Percentiles rank a stretch among this genome's conserved stretches.
These are phyloP conservation scores for Margaritispora aquatica DNA, from an alignment of 495 filamentous ascomycete species.

Conservation along the genomic window DNA sequence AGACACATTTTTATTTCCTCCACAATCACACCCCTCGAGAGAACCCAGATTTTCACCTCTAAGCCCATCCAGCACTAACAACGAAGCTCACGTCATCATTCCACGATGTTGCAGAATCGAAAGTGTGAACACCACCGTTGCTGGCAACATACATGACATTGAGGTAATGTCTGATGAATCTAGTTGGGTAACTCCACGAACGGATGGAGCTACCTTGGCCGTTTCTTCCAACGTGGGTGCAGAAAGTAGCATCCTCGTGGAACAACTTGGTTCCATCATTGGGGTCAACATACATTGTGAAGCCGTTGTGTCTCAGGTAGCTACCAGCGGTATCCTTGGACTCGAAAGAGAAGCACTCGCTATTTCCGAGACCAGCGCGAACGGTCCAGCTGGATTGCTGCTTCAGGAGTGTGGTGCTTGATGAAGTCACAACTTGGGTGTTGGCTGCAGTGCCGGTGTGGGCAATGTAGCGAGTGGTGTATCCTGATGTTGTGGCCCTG, in stretches of 20 bases:
- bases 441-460: conserved; percentile 41
- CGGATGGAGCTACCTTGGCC: conserved; percentile 42
- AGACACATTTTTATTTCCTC: too few relatives aligned
- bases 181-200: conserved; percentile 50
- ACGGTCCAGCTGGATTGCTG: conserved; percentile 49
- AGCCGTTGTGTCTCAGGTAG: conserved; percentile 46
- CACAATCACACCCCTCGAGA: too few relatives aligned
- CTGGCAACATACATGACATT: conserved; percentile 41
- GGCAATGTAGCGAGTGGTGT: conserved; percentile 42
- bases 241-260: conserved; percentile 51
- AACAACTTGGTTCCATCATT: conserved; percentile 47
- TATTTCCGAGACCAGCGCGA: conserved; percentile 43
- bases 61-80: conserved; percentile 39
- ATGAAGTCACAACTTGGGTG: conserved; percentile 46
- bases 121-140: conserved; percentile 45
- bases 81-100: conserved; percentile 46
- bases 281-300: conserved; percentile 37
- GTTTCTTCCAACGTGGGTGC: conserved; percentile 38
- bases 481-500: conserved; percentile 42
- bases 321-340: conserved; percentile 47
- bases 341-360: conserved; percentile 51
- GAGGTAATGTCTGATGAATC: conserved; percentile 46
- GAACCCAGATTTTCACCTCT: too few relatives aligned
- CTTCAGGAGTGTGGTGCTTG: conserved; percentile 39
- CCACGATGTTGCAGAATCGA: conserved; percentile 40